These are phyloP conservation scores for Coemansia sp. DNA, from an alignment of 192 early-diverging fungal genomes.

Conservation along the genomic window DNA sequence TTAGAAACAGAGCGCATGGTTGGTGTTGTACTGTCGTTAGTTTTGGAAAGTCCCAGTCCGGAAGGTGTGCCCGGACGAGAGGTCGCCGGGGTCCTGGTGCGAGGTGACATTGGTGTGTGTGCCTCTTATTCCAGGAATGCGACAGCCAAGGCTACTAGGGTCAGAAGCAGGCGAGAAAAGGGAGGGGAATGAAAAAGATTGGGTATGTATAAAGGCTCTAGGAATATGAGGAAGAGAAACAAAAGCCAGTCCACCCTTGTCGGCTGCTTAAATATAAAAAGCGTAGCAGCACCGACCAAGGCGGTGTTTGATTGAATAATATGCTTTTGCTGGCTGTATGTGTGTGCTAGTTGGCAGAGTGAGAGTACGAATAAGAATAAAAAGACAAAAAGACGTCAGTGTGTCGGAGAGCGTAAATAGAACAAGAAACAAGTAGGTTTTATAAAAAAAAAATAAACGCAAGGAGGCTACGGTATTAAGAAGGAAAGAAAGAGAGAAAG, in stretches of 20 bases:
- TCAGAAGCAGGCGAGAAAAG: background rate
- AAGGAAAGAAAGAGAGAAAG: background rate
- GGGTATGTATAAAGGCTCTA: too few species aligned
- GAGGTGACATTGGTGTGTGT: conserved; percentile 30
- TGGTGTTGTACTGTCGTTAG: conserved; percentile 15
- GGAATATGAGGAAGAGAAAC: background rate
- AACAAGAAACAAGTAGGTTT: background rate
- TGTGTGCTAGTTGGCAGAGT: background rate
- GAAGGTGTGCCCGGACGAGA: conserved; percentile 30
- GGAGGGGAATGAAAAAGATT: background rate
- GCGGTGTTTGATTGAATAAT: too few species aligned
- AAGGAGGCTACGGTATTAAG: background rate
- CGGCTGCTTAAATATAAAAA: background rate
- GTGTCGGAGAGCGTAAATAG: background rate
- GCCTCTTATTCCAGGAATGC: background rate
- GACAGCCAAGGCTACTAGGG: background rate
- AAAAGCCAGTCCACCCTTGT: background rate
- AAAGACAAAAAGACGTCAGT: conserved; percentile 2
- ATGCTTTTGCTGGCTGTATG: background rate
- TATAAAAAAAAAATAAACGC: background rate
- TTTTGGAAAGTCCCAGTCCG: conserved; percentile 26
- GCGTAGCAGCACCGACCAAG: too few species aligned
- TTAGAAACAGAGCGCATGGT: conserved; percentile 42
- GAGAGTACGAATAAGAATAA: too few species aligned
- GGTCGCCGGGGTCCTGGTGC: conserved; percentile 12